phyloP scores from a whole-genome alignment of 176 grass and related monocot species.

The Echinochloa phyllopogon region DNA sequence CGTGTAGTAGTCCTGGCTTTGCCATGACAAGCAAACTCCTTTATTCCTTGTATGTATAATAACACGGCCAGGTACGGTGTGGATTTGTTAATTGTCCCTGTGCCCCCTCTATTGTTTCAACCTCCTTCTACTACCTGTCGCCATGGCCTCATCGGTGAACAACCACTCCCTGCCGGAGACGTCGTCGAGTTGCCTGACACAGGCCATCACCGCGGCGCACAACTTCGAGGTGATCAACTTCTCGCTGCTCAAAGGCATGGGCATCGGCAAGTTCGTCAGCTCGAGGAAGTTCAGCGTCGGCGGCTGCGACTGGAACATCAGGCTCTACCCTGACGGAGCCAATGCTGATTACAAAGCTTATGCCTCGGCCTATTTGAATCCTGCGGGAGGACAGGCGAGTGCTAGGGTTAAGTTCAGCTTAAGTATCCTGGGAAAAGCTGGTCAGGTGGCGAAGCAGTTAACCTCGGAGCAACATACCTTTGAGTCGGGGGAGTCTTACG shows the following conservation, averaged over 20 bases:
- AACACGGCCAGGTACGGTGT: no score
- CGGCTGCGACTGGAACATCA: constrained; percentile 42
- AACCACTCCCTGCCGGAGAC: constrained; percentile 22
- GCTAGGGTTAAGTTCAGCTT: constrained; percentile 29
- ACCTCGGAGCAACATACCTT: neutral
- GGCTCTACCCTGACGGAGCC: constrained; percentile 34
- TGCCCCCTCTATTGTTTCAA: no score
- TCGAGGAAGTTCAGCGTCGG: constrained; percentile 45
- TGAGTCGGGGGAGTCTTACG: neutral
- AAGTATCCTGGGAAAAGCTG: neutral
- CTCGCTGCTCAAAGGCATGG: constrained; percentile 46
- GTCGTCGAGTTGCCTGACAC: constrained; percentile 35
- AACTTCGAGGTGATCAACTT: constrained; percentile 40
- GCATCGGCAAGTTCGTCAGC: constrained; percentile 33
- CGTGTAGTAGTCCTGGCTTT: no score
- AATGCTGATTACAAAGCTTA: neutral
- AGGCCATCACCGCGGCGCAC: constrained; percentile 37
- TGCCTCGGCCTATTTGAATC: neutral
- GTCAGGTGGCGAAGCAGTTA: neutral
- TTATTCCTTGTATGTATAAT: no score
- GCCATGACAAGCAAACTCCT: no score
- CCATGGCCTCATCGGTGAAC: no score
- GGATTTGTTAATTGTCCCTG: no score
- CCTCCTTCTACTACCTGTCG: no score
- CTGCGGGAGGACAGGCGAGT: neutral